phyloP scores from a whole-genome alignment of 768 basidiomycete species.

The Tylopilus balloui region DNA sequence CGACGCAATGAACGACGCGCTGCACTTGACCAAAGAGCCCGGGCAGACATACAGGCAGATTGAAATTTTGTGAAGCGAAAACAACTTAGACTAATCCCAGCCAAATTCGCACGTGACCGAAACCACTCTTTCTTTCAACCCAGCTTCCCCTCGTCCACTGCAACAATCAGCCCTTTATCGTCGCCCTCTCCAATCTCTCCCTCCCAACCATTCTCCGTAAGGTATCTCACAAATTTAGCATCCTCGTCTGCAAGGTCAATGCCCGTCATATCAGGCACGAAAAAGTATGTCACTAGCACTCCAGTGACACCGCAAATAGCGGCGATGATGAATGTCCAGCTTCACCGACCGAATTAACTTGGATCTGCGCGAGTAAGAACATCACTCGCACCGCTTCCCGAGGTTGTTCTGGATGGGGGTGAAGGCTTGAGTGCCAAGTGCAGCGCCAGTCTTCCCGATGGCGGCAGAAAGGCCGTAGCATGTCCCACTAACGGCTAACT shows the following conservation, averaged over 20 bases:
- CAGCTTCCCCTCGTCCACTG: constrained; percentile 9
- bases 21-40: constrained; percentile 13
- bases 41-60: constrained; percentile 18
- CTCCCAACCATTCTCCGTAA: constrained; percentile 61
- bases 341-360: constrained; percentile 17
- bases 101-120: constrained; percentile 16
- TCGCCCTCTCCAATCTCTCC: constrained; percentile 59
- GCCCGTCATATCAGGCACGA: constrained; percentile 64
- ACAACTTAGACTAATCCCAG: neutral
- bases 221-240: constrained; percentile 53
- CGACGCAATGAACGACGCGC: constrained; percentile 18
- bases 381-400: constrained; percentile 49
- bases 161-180: constrained; percentile 28
- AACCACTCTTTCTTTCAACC: neutral
- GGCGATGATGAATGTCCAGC: constrained; percentile 65
- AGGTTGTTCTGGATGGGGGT: constrained; percentile 64
- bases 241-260: constrained; percentile 66
- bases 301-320: constrained; percentile 65
- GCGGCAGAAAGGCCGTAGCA: constrained; percentile 68
- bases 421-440: constrained; percentile 66
- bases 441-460: constrained; percentile 67
- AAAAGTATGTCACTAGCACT: constrained; percentile 62
- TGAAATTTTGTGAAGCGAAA: neutral
- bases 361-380: neutral
- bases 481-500: constrained; percentile 44